Evolutionary conservation across 225 moss, liverwort and hornwort genomes (phyloP).

Genomic region (Antitrichia curtipendula): DNA sequence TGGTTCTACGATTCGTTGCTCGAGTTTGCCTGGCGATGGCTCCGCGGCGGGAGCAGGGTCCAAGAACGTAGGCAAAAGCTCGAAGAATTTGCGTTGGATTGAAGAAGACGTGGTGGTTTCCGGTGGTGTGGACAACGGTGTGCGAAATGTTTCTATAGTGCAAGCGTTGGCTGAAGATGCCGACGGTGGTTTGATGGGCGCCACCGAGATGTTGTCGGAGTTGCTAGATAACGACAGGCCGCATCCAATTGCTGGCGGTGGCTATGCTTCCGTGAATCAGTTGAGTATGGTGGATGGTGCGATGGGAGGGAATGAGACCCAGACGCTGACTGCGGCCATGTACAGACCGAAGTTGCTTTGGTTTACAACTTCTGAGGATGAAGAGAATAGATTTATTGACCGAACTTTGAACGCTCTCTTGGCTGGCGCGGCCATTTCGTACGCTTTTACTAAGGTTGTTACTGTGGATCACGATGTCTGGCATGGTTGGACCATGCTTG

Average conservation of each 20-base stretch:
- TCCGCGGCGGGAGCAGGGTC: neutral
- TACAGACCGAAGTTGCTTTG: slow-evolving; percentile 66
- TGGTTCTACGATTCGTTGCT: neutral
- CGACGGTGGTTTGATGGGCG: neutral
- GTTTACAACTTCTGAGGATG: slow-evolving; percentile 72
- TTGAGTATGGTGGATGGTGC: slow-evolving; percentile 8
- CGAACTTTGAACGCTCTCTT: slow-evolving; percentile 52
- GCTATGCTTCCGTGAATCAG: neutral
- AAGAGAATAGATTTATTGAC: slow-evolving; percentile 57
- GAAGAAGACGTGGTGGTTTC: slow-evolving; percentile 32
- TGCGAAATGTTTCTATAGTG: slow-evolving; percentile 15
- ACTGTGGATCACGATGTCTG: slow-evolving; percentile 91
- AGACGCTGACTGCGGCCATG: slow-evolving; percentile 34
- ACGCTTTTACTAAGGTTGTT: slow-evolving; percentile 52
- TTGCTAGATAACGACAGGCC: slow-evolving; percentile 27
- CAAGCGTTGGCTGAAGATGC: slow-evolving; percentile 12
- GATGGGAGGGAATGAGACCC: slow-evolving; percentile 6
- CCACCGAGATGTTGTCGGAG: neutral
- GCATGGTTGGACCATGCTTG: slow-evolving; percentile 86
- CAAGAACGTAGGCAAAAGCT: neutral
- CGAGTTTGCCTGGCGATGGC: slow-evolving; percentile 17
- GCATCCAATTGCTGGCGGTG: neutral
- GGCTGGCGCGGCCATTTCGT: slow-evolving; percentile 51
- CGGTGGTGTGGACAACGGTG: neutral
- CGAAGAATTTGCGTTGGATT: slow-evolving; percentile 28